Conservation (phyloP, 2,329 filamentous ascomycete genomes). For the Venturia effusa region DNA sequence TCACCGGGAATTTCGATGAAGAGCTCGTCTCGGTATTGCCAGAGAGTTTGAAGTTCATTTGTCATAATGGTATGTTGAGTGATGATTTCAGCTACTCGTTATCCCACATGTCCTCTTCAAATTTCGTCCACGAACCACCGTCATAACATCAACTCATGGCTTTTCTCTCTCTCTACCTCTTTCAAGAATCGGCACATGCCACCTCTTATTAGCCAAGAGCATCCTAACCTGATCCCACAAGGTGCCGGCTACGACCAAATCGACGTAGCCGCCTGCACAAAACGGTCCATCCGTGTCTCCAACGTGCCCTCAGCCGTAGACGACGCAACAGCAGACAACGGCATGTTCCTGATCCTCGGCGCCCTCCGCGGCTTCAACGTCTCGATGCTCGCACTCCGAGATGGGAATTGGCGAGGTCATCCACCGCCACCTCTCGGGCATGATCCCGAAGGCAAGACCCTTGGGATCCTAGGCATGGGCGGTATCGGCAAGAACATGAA, state of each 20-base stretch:
- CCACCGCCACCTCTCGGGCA: conserved; percentile 50
- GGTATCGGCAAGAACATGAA: conserved; percentile 72
- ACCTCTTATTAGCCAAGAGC: not conserved
- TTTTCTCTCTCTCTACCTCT: not conserved
- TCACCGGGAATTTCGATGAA: conserved; percentile 60
- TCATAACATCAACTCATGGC: not conserved
- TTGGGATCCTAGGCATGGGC: conserved; percentile 79
- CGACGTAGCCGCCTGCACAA: conserved; percentile 60
- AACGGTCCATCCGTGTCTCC: conserved; percentile 56
- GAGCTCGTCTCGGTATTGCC: conserved; percentile 50
- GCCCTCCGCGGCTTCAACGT: conserved; percentile 64
- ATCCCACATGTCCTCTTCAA: not conserved
- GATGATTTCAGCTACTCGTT: not conserved
- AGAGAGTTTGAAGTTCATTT: conserved; percentile 27
- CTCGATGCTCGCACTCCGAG: conserved; percentile 54
- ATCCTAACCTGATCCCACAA: conserved; percentile 20
- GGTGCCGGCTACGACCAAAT: conserved; percentile 81
- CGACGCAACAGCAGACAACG: conserved; percentile 72
- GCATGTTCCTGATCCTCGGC: conserved; percentile 71
- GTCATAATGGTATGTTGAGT: conserved; percentile 33
- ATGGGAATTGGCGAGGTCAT: conserved; percentile 55
- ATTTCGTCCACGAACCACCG: not conserved
- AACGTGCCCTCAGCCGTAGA: conserved; percentile 75
- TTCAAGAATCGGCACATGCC: not conserved
- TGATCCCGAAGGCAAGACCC: conserved; percentile 66